These are phyloP conservation scores for Pythium vanterpoolii DNA, from an alignment of 352 stramenopile genomes.

Conservation along the genomic window DNA sequence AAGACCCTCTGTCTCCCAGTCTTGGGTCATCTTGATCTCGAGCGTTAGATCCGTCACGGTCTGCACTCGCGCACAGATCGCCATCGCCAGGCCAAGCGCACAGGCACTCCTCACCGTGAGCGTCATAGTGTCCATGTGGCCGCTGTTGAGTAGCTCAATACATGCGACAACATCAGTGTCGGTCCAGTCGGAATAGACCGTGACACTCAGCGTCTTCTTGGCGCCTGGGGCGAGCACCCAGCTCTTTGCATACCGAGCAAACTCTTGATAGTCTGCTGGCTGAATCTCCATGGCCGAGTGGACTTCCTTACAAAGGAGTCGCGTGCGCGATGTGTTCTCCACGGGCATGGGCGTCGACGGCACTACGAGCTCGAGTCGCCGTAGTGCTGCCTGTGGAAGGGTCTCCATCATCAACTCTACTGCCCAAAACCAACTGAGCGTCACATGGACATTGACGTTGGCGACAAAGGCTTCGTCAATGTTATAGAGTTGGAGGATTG, in stretches of 20 bases:
- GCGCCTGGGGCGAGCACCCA: background rate
- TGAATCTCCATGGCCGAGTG: background rate
- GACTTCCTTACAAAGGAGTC: background rate
- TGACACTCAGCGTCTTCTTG: background rate
- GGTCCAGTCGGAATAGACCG: background rate
- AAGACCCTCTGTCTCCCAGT: background rate
- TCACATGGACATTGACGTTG: background rate
- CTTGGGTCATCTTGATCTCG: background rate
- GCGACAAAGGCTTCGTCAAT: conserved; percentile 8
- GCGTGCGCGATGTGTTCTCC: background rate
- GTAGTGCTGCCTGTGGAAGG: background rate
- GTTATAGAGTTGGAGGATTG: background rate
- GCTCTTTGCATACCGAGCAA: background rate
- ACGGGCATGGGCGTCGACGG: background rate
- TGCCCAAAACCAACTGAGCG: background rate
- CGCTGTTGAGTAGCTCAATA: background rate
- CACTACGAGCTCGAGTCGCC: background rate
- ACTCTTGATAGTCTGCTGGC: background rate
- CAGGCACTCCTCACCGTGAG: background rate
- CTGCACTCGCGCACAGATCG: background rate
- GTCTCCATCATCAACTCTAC: background rate
- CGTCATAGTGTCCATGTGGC: background rate
- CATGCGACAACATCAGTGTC: background rate
- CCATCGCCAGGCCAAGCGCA: background rate
- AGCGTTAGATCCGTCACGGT: background rate